Percentiles rank a stretch among this genome's conserved stretches.
Evolutionary conservation across 345 rosid species (phyloP).

Genomic region (Sonneratia alba): DNA sequence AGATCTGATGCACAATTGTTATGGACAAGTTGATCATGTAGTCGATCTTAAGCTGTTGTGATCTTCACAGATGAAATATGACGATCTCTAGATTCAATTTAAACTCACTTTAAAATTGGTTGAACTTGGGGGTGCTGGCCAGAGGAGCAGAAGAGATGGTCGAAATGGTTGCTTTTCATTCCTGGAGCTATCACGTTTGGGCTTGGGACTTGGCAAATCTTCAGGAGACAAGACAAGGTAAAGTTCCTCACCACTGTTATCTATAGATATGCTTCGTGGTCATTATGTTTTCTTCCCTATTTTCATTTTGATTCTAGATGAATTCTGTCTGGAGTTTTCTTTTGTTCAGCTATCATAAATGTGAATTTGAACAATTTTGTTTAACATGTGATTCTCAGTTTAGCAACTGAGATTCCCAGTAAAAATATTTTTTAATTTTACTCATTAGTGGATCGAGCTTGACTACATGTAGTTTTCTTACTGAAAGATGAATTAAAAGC

Average conservation of each 20-base stretch:
- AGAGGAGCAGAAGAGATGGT: constrained; percentile 39
- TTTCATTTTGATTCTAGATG: not conserved
- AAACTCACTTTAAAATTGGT: not conserved
- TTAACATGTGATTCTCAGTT: not conserved
- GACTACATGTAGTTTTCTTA: not conserved
- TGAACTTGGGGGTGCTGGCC: constrained; percentile 1
- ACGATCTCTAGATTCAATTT: constrained; percentile 7
- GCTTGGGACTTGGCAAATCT: constrained; percentile 96
- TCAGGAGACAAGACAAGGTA: constrained; percentile 92
- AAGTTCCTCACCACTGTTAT: not conserved
- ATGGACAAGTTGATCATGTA: not conserved
- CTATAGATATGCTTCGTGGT: not conserved
- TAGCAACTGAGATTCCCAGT: not conserved
- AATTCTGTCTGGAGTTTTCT: not conserved
- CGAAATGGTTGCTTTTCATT: constrained; percentile 61
- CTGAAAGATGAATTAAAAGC: not conserved
- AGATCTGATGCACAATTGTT: not conserved
- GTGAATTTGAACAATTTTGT: not conserved
- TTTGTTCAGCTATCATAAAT: not conserved
- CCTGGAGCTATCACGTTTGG: constrained; percentile 92
- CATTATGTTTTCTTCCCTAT: not conserved
- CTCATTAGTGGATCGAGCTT: not conserved
- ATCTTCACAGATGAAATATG: not conserved
- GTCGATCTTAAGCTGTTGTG: not conserved
- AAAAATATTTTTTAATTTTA: not conserved